Percentiles rank a stretch among this genome's conserved stretches.
phyloP scores from a whole-genome alignment of 169 alveolate species.

The Plasmodium knowlesi region DNA sequence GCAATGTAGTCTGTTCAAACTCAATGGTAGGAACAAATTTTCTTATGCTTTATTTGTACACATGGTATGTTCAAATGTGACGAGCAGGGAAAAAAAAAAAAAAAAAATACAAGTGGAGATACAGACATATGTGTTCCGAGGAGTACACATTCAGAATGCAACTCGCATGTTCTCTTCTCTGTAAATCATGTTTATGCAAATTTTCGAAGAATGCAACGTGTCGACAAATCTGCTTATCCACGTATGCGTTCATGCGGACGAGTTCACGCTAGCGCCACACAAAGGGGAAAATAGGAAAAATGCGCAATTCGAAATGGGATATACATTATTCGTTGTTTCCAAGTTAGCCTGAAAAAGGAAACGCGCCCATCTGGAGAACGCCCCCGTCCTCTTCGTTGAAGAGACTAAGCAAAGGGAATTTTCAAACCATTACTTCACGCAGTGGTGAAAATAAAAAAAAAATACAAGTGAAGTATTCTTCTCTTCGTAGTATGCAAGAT shows the following conservation, averaged over 20 bases:
- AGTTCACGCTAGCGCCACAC: neutral
- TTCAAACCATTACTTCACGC: neutral
- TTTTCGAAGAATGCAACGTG: neutral
- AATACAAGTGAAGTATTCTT: neutral
- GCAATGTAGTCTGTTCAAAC: neutral
- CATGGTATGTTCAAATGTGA: neutral
- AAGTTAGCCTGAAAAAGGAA: neutral
- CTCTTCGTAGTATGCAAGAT: neutral
- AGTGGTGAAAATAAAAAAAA: neutral
- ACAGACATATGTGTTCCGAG: neutral
- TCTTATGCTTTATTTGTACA: neutral
- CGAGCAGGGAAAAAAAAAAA: neutral
- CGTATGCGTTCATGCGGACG: neutral
- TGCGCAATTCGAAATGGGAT: neutral
- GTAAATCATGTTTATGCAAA: slow-evolving; percentile 1
- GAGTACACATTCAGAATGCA: neutral
- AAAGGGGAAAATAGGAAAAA: neutral
- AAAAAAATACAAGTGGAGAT: neutral
- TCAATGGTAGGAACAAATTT: neutral
- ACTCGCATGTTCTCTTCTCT: neutral
- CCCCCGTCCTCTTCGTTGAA: neutral
- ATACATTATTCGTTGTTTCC: neutral
- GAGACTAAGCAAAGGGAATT: neutral
- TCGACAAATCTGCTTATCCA: neutral
- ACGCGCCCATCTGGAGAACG: neutral